Evolutionary conservation across 441 rosid genomes (phyloP).

Genomic region (Monsonia emarginata): DNA sequence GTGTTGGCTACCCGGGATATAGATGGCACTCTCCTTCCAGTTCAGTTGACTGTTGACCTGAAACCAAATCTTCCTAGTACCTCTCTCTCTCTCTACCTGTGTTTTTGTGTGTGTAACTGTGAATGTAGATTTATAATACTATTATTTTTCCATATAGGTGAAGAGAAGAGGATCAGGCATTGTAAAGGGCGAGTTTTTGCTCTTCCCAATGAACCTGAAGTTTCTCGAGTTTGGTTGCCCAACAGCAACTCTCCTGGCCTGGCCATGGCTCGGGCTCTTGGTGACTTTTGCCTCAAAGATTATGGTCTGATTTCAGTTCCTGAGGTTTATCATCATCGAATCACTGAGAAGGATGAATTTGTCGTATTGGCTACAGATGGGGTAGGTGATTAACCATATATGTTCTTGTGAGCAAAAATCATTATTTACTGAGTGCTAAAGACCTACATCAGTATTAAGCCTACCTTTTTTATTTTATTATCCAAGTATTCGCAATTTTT

Average conservation of each 20-base stretch:
- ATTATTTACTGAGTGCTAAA: neutral
- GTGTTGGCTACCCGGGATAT: neutral
- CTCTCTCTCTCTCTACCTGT: neutral
- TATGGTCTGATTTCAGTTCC: neutral
- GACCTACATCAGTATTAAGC: neutral
- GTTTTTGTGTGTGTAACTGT: neutral
- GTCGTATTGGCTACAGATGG: slow-evolving; percentile 4
- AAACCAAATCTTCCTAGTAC: slow-evolving; percentile 5
- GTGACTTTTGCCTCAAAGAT: slow-evolving; percentile 3
- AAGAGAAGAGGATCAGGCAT: slow-evolving; percentile 3
- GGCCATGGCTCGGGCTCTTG: slow-evolving; percentile 1
- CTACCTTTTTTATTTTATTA: neutral
- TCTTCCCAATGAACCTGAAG: neutral
- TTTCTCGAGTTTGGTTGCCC: slow-evolving; percentile 5
- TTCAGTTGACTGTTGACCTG: slow-evolving; percentile 2
- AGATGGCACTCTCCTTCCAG: neutral
- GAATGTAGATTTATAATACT: neutral
- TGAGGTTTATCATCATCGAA: slow-evolving; percentile 1
- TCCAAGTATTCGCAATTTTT: neutral
- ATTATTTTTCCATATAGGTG: neutral
- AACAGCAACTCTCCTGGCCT: slow-evolving; percentile 5
- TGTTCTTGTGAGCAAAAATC: neutral
- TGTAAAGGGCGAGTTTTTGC: slow-evolving; percentile 2
- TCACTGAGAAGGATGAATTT: neutral
- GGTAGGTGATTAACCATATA: neutral